Evolutionary conservation across 345 rosid species (phyloP).

Genomic region (Limnanthes douglasii): DNA sequence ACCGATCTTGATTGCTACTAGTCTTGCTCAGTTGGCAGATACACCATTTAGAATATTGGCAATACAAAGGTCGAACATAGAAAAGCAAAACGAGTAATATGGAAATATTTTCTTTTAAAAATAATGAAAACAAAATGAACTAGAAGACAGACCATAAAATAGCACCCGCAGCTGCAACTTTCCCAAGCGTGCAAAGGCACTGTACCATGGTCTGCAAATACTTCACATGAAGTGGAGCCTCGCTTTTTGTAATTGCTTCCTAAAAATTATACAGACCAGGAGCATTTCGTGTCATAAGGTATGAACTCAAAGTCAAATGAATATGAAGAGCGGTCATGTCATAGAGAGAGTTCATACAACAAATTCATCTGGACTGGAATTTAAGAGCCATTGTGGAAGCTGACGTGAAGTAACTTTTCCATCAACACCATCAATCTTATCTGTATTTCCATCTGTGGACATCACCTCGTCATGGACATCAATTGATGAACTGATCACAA

Average conservation of each 20-base stretch:
- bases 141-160: constrained; percentile 69
- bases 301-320: constrained; percentile 6
- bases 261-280: constrained; percentile 14
- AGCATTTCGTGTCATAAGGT: constrained; percentile 13
- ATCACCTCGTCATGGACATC: constrained; percentile 81
- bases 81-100: constrained; percentile 5
- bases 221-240: constrained; percentile 79
- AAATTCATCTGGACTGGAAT: constrained; percentile 89
- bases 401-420: constrained; percentile 35
- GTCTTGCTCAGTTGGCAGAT: no score
- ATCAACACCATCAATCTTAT: constrained; percentile 41
- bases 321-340: constrained; percentile 8
- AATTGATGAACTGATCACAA: constrained; percentile 67
- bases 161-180: constrained; percentile 97
- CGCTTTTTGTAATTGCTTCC: constrained; percentile 85
- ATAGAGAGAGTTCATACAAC: constrained; percentile 31
- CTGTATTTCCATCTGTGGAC: constrained; percentile 31
- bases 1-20: no score
- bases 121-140: constrained; percentile 4
- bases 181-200: constrained; percentile 91
- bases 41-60: no score
- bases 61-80: no score
- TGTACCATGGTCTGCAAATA: constrained; percentile 95
- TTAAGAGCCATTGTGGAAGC: constrained; percentile 75
- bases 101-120: constrained; percentile 1